Conservation (phyloP, 331 rosid species). For the Acacia pycnantha region DNA sequence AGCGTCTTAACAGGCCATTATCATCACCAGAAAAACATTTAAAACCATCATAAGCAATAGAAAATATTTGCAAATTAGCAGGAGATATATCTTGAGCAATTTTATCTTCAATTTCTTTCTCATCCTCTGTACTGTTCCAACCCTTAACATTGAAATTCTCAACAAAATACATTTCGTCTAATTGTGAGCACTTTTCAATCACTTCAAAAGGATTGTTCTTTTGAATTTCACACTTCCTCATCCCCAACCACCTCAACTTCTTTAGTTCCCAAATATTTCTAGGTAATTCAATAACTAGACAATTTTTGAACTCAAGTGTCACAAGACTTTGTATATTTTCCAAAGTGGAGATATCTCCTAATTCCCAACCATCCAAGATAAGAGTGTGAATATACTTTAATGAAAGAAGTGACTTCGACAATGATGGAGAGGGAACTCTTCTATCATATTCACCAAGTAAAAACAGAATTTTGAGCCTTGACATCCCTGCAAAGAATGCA, state of each 20-base stretch:
- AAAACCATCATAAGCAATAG: background rate
- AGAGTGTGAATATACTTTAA: constrained; percentile 10
- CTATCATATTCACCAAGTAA: too few species aligned
- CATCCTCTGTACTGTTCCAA: background rate
- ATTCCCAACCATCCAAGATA: background rate
- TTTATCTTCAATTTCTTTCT: background rate
- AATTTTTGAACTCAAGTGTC: background rate
- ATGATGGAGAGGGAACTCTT: too few species aligned
- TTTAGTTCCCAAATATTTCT: background rate
- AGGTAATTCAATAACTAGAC: background rate
- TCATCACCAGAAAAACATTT: background rate
- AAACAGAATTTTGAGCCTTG: too few species aligned
- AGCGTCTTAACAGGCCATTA: background rate
- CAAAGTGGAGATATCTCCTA: constrained; percentile 21
- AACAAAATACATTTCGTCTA: too few species aligned
- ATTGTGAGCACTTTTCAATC: too few species aligned
- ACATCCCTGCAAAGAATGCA: too few species aligned
- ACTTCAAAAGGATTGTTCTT: background rate
- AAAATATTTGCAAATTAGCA: background rate
- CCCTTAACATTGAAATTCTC: too few species aligned
- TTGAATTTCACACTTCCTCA: fast-evolving
- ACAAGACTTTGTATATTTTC: background rate
- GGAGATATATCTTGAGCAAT: background rate
- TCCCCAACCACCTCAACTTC: background rate
- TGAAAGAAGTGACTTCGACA: background rate